Base-by-base conservation (phyloP, 2,329 filamentous ascomycete species). In the Cyphellophora europaea region DNA sequence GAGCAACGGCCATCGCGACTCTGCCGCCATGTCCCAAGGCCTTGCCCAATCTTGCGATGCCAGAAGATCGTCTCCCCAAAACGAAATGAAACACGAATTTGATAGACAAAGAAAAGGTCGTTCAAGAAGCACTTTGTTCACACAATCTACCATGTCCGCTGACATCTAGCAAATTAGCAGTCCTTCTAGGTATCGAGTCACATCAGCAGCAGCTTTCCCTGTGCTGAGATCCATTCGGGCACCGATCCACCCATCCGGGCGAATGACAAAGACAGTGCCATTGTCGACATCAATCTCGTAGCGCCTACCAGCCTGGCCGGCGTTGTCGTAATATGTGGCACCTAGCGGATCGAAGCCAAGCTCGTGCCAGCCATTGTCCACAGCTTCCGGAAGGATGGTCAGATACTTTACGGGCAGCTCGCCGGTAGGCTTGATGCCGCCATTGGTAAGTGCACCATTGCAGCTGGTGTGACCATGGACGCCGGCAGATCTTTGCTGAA, bases 311-410 rank as follows among this genome's bases (percentile, higher is more conserved):
- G 55, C 57, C 23, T 28, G 45, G 18, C 50, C 35, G 16, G 54
- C 45, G 4, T 36, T 35, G 36, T 61, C 57, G 38, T 56, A 62
- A 13, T 54, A 60, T 2, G 55, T 53, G n/a, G 49, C 49, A 2
- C 58, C 58, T 37, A 59, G 51, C 2, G 40, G 48, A 21, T 41
- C 27, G 6, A 55, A 41, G 19, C 55, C 60, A n/a, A 62, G 52
- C 19, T 53, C 42, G 11, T 52, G 49, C 37, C 60, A 58, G 13
- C 53, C 42, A 19, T 53, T 54, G 27, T 53, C 54, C 21, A 47
- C 57, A 11, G 54, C 54, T 11, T 47, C 49, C 5, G 45, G 40
- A 10, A 51, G 38, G n/a, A 54, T 42, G 13, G 50, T 54, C 4
- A 51, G 14, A 35, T 48, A 53, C n/a, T 48, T 42, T 5, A 50